Conservation (phyloP, 768 basidiomycete species). For the Amanita thiersii region DNA sequence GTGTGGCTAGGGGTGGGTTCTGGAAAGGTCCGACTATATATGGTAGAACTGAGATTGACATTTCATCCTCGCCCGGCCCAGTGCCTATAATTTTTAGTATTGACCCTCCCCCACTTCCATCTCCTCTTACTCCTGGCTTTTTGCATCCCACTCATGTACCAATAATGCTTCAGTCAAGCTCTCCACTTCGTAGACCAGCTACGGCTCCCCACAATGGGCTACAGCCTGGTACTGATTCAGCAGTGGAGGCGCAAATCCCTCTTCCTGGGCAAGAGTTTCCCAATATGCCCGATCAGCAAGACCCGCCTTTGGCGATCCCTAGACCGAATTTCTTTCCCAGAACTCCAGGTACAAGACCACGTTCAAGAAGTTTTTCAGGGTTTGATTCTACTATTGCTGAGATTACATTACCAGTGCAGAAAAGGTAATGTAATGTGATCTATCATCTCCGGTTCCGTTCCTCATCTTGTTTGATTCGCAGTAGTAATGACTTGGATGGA, state of each 20-base stretch:
- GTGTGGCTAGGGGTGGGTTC: neutral
- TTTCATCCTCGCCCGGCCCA: slow-evolving; percentile 41
- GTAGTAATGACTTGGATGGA: slow-evolving; percentile 20
- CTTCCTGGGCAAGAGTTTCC: too few relatives aligned
- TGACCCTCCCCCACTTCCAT: slow-evolving; percentile 32
- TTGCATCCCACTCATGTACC: too few relatives aligned
- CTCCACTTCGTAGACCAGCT: neutral
- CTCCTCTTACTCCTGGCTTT: too few relatives aligned
- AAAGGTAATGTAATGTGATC: too few relatives aligned
- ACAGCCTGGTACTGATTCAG: neutral
- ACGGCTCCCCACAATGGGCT: neutral
- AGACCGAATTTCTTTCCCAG: slow-evolving; percentile 61
- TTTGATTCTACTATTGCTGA: slow-evolving; percentile 38
- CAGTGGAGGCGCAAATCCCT: too few relatives aligned
- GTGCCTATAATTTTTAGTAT: slow-evolving; percentile 54
- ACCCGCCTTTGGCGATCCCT: slow-evolving; percentile 26
- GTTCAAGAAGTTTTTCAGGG: slow-evolving; percentile 74
- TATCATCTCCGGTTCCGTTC: slow-evolving; percentile 8
- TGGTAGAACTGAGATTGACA: slow-evolving; percentile 44
- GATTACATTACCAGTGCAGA: slow-evolving; percentile 19
- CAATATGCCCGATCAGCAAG: neutral
- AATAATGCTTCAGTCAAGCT: too few relatives aligned
- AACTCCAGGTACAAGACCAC: slow-evolving; percentile 42
- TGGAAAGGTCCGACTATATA: slow-evolving; percentile 52
- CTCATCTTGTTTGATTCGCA: slow-evolving; percentile 2